Base-by-base conservation (phyloP, 345 rosid species). In the Rhizophora apiculata region DNA sequence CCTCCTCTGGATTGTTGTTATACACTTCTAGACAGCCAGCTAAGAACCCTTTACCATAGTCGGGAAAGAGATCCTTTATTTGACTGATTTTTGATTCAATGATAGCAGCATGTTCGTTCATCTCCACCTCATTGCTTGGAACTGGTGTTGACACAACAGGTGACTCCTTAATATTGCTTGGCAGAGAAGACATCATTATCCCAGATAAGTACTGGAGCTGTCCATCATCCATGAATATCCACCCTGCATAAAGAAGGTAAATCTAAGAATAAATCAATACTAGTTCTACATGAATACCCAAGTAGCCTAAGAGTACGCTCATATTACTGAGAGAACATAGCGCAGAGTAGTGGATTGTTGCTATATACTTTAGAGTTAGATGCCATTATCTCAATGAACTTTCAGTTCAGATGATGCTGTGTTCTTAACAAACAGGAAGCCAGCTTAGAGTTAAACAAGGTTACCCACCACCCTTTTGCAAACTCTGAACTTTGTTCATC, bases 1-100 rank as follows among this genome's bases (percentile, higher is more conserved):
- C 97, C 78, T 92, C 96, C 77, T 95, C 97, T 34, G 95, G 87
- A 79, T 92, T 92, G 68, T 85, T 88, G 81, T 88, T 91, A 83
- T 92, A 92, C 29, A 82, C 96, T 84, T 92, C 93, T 26, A 95
- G 96, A 75, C 99, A 95, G 54, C 92, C 89, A 69, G 86, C 81
- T 62, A 95, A 59, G 82, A 81, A 95, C 10, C 96, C 96, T 59
- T 86, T 82, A 62, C 96, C 97, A 78, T 84, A 88, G 64, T 89
- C 96, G 56, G 99, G 93, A 79, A 94, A 94, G 48, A 92, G 85
- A 77, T 94, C 97, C 80, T 85, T 94, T 75, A 94, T 82, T 78
- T 89, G 97, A 79, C 92, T 92, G 73, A 94, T 86, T 77, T 88
- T 88, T 53, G 97, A 94, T 73, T 85, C 93, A 84, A 84, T 64